Evolutionary conservation across 345 rosid species (phyloP).

Genomic region (Eucalyptus erythrocorys): DNA sequence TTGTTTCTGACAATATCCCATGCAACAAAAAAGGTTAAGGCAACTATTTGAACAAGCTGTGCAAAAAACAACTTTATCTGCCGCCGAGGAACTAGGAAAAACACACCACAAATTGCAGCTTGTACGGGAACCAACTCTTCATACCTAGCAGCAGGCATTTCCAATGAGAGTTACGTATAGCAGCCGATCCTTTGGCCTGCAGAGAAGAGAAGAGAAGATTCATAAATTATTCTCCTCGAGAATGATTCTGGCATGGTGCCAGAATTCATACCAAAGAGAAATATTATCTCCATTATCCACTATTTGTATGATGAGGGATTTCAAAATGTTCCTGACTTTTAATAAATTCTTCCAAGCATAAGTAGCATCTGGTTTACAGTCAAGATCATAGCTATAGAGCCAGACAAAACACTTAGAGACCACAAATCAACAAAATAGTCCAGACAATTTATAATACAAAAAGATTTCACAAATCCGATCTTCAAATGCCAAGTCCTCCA

Average conservation of each 20-base stretch:
- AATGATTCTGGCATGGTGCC: rapidly evolving
- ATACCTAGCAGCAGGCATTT: too few species aligned
- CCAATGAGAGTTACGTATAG: too few species aligned
- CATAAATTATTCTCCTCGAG: too few species aligned
- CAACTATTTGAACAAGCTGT: too few species aligned
- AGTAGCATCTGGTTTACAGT: not conserved
- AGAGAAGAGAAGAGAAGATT: too few species aligned
- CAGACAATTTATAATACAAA: not conserved
- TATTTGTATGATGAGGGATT: not conserved
- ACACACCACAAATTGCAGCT: too few species aligned
- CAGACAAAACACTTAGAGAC: not conserved
- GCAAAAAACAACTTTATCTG: too few species aligned
- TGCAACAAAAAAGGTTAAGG: not conserved
- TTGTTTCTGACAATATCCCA: not conserved
- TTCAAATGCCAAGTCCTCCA: not conserved
- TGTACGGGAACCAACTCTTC: too few species aligned
- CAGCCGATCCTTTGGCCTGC: too few species aligned
- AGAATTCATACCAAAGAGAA: not conserved
- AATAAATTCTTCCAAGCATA: not conserved
- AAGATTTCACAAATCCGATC: not conserved
- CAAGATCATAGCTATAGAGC: not conserved
- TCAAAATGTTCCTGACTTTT: rapidly evolving
- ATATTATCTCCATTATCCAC: too few species aligned
- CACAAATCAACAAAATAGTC: not conserved
- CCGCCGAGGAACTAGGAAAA: too few species aligned